A percentile compares a stretch with the other conserved stretches of the same genome.
Evolutionary conservation across 1,284 basidiomycete genomes (phyloP).

Genomic region (Moesziomyces sp.): DNA sequence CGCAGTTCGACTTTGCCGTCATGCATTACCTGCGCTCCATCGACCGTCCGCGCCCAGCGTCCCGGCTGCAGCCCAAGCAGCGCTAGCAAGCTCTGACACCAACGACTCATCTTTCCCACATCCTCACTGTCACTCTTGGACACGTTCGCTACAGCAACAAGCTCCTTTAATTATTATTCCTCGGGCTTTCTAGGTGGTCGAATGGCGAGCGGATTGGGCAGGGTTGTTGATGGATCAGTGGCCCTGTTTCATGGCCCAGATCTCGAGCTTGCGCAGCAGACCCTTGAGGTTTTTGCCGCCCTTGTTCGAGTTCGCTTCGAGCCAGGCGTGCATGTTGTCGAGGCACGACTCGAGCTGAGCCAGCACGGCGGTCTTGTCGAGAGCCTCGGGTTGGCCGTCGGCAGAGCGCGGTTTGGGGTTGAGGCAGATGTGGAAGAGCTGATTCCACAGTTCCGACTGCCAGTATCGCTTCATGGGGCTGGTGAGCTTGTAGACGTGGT

Average conservation of each 20-base stretch:
- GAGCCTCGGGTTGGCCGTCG: conserved; percentile 51
- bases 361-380: conserved; percentile 76
- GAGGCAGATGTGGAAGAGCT: conserved; percentile 85
- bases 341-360: conserved; percentile 73
- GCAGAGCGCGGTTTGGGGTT: conserved; percentile 72
- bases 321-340: conserved; percentile 85
- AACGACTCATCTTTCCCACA: too few species aligned
- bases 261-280: conserved; percentile 62
- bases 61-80: neutral
- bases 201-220: too few species aligned
- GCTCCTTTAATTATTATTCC: neutral
- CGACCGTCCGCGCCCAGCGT: conserved; percentile 12
- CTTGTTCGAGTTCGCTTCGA: conserved; percentile 76
- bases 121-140: too few species aligned
- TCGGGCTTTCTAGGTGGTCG: too few species aligned
- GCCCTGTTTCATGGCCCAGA: conserved; percentile 60
- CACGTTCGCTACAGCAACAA: too few species aligned
- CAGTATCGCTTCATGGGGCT: conserved; percentile 92
- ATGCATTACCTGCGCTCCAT: conserved; percentile 43
- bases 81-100: neutral
- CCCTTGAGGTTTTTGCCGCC: conserved; percentile 74
- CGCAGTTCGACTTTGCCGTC: conserved; percentile 31
- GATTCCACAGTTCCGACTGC: conserved; percentile 87
- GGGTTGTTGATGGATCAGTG: conserved; percentile 5
- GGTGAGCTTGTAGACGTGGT: conserved; percentile 61